Percentiles rank a stretch among this genome's conserved stretches.
These are phyloP conservation scores for Cyclotella baltica DNA, from an alignment of 108 stramenopile genomes.

Conservation along the genomic window DNA sequence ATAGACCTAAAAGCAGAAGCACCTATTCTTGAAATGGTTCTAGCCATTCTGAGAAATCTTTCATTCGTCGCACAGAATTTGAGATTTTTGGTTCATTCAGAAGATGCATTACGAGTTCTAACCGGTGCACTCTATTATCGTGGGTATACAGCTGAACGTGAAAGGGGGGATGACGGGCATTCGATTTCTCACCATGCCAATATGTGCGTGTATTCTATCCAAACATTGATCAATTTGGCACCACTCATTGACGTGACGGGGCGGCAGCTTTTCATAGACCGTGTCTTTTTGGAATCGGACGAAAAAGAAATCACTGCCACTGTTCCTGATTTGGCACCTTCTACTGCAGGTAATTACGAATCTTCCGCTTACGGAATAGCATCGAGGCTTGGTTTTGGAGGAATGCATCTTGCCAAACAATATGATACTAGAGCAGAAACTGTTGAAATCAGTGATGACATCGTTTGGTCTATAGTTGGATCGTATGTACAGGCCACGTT, in stretches of 20 bases:
- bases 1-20: constrained; percentile 40
- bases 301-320: constrained; percentile 49
- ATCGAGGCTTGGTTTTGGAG: constrained; percentile 68
- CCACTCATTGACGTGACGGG: constrained; percentile 81
- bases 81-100: constrained; percentile 71
- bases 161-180: constrained; percentile 44
- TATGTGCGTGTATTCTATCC: constrained; percentile 65
- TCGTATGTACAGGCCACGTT: constrained; percentile 37
- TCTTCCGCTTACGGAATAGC: constrained; percentile 59
- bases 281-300: constrained; percentile 63
- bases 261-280: constrained; percentile 74
- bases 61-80: constrained; percentile 71
- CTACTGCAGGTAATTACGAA: constrained; percentile 47
- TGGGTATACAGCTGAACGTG: constrained; percentile 24
- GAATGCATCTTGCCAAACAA: constrained; percentile 75
- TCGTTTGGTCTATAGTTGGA: constrained; percentile 35
- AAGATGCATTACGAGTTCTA: constrained; percentile 59
- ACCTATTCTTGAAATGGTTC: constrained; percentile 40
- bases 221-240: constrained; percentile 69
- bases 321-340: constrained; percentile 47
- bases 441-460: constrained; percentile 37
- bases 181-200: constrained; percentile 52
- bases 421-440: constrained; percentile 62
- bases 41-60: constrained; percentile 48
- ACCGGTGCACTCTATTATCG: constrained; percentile 79